Evolutionary conservation across 2,329 filamentous ascomycete genomes (phyloP), one percentile per base, ranked within the genome.

Genomic region (Domatiomyces catenatus): DNA sequence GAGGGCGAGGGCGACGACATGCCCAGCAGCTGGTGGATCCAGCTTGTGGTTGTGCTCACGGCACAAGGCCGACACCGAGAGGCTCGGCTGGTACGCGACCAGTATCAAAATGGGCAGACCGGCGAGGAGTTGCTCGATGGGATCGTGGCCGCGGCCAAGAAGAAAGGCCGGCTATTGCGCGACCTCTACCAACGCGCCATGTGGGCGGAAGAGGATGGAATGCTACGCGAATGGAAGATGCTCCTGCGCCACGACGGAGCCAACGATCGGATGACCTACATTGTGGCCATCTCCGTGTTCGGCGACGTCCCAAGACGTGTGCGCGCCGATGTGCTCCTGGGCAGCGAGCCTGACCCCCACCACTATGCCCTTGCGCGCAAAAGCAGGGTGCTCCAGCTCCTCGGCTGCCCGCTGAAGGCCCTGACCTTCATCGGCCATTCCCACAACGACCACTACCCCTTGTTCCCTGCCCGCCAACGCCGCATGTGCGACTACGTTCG

Each of bases 381-480:
- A n/a, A 54, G 49, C 50, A 48, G 44, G 39, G 28, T 54, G 15
- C 52, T 54, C 7, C 49, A 49, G 6, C 44, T 54, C 7, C 39
- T 54, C 8, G 18, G 48, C 8, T 54, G 47, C 36, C 39, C 26
- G 6, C 43, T 54, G 15, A 26, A 49, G 8, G 48, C 47, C 44
- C 24, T 49, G 5, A 44, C 52, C 18, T 54, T 51, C 28, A 32
- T 49, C 10, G 42, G 12, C 20, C 2, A 46, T 18, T 17, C n/a
- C 17, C 20, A 39, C 10, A 12, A 36, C 8, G 22, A 18, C 15
- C 15, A 18, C 6, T 22, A 19, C 32, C 17, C 22, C 47, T 15
- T 12, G 19, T 17, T 47, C 19, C 45, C 22, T n/a, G 10, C 7
- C 12, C 20, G 10, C 28, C 45, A 32, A 47, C 20, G 36, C 49